These are phyloP conservation scores for Closterium sp. DNA, from an alignment of 139 green algal species.

Conservation along the genomic window DNA sequence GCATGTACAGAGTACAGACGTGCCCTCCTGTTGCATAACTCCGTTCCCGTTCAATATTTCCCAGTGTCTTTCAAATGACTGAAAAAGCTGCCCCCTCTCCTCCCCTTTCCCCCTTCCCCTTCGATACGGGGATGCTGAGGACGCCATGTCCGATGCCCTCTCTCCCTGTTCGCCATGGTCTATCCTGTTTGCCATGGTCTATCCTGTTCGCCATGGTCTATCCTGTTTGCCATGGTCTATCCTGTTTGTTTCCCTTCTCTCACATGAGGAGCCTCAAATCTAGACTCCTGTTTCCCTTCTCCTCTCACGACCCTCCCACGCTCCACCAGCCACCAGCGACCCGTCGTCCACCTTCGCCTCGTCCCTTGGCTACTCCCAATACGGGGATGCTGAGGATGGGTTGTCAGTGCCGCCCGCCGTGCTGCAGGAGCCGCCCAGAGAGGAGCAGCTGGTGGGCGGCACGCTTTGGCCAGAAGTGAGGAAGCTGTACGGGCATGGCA, in stretches of 20 bases:
- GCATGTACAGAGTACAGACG: too few species aligned
- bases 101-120: too few species aligned
- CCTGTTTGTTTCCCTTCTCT: neutral
- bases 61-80: too few species aligned
- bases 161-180: neutral
- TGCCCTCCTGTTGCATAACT: too few species aligned
- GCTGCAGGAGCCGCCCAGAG: neutral
- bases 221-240: neutral
- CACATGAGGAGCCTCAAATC: too few species aligned
- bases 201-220: neutral
- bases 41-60: too few species aligned
- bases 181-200: neutral
- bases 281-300: too few species aligned
- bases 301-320: neutral
- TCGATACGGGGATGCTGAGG: too few species aligned
- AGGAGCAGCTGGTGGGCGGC: neutral
- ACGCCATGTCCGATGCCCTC: neutral
- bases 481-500: constrained; percentile 56
- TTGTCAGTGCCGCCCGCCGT: neutral
- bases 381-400: neutral
- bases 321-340: neutral
- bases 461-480: neutral
- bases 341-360: neutral
- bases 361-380: neutral
- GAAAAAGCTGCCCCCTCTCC: too few species aligned